Base-by-base conservation (phyloP, 2,329 filamentous ascomycete species). In the Hymenoscyphus linearis region DNA sequence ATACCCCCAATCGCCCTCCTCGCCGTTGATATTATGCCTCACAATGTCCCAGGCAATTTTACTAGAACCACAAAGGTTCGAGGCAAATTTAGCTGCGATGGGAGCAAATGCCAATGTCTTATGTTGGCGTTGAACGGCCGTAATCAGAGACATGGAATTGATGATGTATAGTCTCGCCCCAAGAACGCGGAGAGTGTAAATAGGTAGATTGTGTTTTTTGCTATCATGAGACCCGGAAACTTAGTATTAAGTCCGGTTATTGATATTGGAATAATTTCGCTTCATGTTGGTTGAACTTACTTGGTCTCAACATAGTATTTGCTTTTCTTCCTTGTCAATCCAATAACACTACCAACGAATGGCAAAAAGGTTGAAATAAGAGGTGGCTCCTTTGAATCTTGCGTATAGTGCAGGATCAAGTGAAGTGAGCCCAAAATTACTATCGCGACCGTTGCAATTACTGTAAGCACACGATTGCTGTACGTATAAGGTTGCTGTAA, bases 121-220 rank as follows among this genome's bases (percentile, higher is more conserved):
- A 58, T 68, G 68, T 60, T 76, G 74, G 47, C 73, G 75, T 60
- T 79, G 77, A 2, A 77, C 71, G 0, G 53, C 60, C 9, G 73
- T 69, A 27, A 79, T 74, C 22, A 80, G 65, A 0, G 72, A 62
- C 0, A 73, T 70, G 1, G 69, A 71, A 10, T 75, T 75, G 13
- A 78, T 72, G 10, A 79, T 69, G 55, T 79, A 79, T 56, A 78
- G 70, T 56, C 76, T 76, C 34, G 74, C 69, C 3, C 76, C 76
- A 1, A 76, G 75, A 37, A 80, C 67, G 2, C 72, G 62, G 25
- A 80, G 63, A 4, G 76, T 79, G 60, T 75, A 76, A 35, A 79
- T 76, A 0, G 77, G 74, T 1, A 59, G 26, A 16, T 58, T 14
- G 22, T 54, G 44, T 25, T 62, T 64, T 27, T 62, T 35, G 18